phyloP scores from a whole-genome alignment of 805 yeast species.

The Candida incommunis region DNA sequence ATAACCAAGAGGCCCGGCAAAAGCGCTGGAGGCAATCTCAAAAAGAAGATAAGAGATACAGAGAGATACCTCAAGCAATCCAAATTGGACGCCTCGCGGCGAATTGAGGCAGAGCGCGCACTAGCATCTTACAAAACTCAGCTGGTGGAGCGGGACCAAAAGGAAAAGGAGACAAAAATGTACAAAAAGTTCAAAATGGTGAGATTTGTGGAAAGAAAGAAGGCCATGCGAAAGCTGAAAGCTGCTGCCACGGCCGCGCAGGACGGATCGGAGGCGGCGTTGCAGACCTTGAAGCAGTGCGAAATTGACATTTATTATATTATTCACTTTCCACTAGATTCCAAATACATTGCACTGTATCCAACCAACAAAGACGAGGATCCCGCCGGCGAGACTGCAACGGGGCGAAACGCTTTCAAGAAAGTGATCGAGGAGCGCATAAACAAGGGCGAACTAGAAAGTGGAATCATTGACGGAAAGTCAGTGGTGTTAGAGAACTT shows the following conservation, averaged over 20 bases:
- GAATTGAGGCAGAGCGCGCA: slow-evolving; percentile 44
- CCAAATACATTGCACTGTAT: slow-evolving; percentile 68
- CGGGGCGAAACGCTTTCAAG: slow-evolving; percentile 35
- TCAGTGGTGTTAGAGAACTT: slow-evolving; percentile 6
- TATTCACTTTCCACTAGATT: slow-evolving; percentile 60
- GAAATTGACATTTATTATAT: slow-evolving; percentile 65
- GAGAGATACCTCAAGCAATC: slow-evolving; percentile 55
- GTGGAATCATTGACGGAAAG: slow-evolving; percentile 33
- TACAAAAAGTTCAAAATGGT: slow-evolving; percentile 84
- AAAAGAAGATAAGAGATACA: slow-evolving; percentile 77
- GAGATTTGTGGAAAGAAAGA: slow-evolving; percentile 78
- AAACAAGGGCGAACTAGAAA: slow-evolving; percentile 39
- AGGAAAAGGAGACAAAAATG: slow-evolving; percentile 32
- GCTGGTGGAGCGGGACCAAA: slow-evolving; percentile 32
- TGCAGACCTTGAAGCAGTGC: slow-evolving; percentile 31
- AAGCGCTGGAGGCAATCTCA: slow-evolving; percentile 36
- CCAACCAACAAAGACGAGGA: slow-evolving; percentile 26
- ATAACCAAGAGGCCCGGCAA: no score
- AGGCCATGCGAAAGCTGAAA: slow-evolving; percentile 61
- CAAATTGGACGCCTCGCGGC: slow-evolving; percentile 38
- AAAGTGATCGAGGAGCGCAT: slow-evolving; percentile 38
- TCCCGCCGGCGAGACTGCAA: slow-evolving; percentile 20
- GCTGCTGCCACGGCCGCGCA: slow-evolving; percentile 25
- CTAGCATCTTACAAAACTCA: slow-evolving; percentile 50
- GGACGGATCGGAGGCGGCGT: slow-evolving; percentile 15